Percentiles rank a stretch among this genome's conserved stretches.
Evolutionary conservation across 352 stramenopile species (phyloP).

Genomic region (Phytopythium aichiense): DNA sequence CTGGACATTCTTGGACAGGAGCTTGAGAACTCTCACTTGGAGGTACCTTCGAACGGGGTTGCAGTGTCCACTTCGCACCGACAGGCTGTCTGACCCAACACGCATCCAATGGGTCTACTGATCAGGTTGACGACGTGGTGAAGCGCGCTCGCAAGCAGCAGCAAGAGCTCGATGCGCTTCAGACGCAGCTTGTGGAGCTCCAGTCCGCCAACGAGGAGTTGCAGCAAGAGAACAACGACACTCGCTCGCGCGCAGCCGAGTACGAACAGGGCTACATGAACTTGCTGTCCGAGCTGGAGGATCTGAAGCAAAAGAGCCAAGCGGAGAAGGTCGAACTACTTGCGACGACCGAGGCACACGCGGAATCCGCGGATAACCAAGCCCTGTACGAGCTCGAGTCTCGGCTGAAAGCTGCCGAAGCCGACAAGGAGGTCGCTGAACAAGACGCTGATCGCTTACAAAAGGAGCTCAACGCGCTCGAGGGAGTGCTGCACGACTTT

Average conservation of each 20-base stretch:
- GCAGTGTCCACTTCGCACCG: background rate
- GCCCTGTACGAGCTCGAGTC: conserved; percentile 61
- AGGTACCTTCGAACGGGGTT: conserved; percentile 22
- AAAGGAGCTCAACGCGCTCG: conserved; percentile 44
- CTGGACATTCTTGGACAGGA: conserved; percentile 42
- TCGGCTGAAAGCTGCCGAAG: conserved; percentile 42
- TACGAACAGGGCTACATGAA: conserved; percentile 70
- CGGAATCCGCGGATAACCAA: conserved; percentile 47
- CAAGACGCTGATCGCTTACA: conserved; percentile 58
- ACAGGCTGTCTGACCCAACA: background rate
- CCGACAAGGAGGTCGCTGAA: conserved; percentile 53
- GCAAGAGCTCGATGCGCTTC: conserved; percentile 27
- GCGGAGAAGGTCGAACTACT: conserved; percentile 48
- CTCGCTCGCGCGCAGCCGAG: conserved; percentile 37
- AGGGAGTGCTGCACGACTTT: conserved; percentile 64
- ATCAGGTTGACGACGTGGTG: conserved; percentile 37
- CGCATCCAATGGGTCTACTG: background rate
- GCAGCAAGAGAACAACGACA: conserved; percentile 33
- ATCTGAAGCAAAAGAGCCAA: conserved; percentile 36
- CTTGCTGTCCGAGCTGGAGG: conserved; percentile 48
- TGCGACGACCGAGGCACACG: conserved; percentile 42
- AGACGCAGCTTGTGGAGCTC: conserved; percentile 23
- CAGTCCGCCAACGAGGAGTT: conserved; percentile 32
- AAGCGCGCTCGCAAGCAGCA: conserved; percentile 32
- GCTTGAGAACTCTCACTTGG: conserved; percentile 43